These are phyloP conservation scores for Vicia faba DNA, from an alignment of 306 rosid genomes.

Conservation along the genomic window DNA sequence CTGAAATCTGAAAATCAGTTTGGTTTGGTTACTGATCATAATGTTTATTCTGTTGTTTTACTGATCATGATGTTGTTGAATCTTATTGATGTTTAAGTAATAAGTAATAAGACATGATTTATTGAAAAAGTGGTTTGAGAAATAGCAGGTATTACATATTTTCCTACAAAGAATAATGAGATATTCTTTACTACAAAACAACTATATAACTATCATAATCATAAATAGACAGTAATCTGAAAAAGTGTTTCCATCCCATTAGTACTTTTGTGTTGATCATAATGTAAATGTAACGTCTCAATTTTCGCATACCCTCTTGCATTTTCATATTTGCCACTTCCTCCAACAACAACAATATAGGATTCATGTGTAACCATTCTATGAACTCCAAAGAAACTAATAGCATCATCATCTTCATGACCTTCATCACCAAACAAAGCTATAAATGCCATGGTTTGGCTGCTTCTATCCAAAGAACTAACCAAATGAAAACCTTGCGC, in stretches of 20 bases:
- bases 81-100: too few species aligned
- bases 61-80: too few species aligned
- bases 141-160: not conserved
- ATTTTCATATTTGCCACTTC: slow-evolving; percentile 42
- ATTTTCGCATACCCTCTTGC: slow-evolving; percentile 48
- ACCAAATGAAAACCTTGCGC: slow-evolving; percentile 51
- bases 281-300: slow-evolving; percentile 21
- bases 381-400: slow-evolving; percentile 51
- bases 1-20: too few species aligned
- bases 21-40: too few species aligned
- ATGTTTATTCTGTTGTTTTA: too few species aligned
- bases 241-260: slow-evolving; percentile 38
- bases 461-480: slow-evolving; percentile 50
- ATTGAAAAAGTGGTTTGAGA: too few species aligned
- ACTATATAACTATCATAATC: slow-evolving; percentile 17
- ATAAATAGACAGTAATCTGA: slow-evolving; percentile 40
- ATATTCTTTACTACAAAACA: not conserved
- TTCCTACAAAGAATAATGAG: not conserved
- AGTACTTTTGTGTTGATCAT: slow-evolving; percentile 11
- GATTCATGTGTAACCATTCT: slow-evolving; percentile 37
- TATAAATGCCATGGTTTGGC: slow-evolving; percentile 49
- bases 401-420: slow-evolving; percentile 33
- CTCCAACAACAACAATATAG: slow-evolving; percentile 46
- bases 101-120: too few species aligned
- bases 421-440: slow-evolving; percentile 32